A percentile compares a stretch with the other conserved stretches of the same genome.
Evolutionary conservation across 768 basidiomycete genomes (phyloP).

Genomic region (Scleroderma citrinum): DNA sequence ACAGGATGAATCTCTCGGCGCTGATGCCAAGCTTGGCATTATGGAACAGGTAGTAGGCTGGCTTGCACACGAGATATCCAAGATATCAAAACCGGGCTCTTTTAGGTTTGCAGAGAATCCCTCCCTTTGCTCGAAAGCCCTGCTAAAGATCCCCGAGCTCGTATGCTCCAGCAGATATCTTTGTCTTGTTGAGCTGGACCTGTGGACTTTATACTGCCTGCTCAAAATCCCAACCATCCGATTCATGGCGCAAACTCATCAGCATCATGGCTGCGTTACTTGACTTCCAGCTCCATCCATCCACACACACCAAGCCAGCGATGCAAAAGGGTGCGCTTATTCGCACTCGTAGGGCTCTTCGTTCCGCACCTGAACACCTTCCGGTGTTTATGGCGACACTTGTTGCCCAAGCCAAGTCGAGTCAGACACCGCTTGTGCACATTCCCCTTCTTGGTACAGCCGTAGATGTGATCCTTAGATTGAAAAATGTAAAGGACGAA

Average conservation of each 20-base stretch:
- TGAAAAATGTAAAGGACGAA: conserved; percentile 50
- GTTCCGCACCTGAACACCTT: conserved; percentile 52
- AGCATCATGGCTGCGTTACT: conserved; percentile 54
- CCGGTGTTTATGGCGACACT: conserved; percentile 47
- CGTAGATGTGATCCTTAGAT: conserved; percentile 62
- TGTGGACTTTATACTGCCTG: conserved; percentile 56
- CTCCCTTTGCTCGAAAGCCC: not conserved
- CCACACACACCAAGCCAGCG: conserved; percentile 48
- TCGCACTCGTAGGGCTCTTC: conserved; percentile 58
- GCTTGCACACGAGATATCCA: conserved; percentile 62
- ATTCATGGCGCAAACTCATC: conserved; percentile 48
- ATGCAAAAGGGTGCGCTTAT: conserved; percentile 57
- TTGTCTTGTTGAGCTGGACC: conserved; percentile 68
- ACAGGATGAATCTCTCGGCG: conserved; percentile 49
- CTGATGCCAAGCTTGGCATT: conserved; percentile 48
- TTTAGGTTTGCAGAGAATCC: conserved; percentile 44
- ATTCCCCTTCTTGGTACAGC: conserved; percentile 60
- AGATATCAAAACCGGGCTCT: conserved; percentile 45
- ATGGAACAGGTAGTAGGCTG: conserved; percentile 71
- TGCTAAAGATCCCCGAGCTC: conserved; percentile 29
- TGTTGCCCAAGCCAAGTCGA: conserved; percentile 45
- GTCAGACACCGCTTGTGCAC: conserved; percentile 34
- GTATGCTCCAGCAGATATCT: conserved; percentile 54
- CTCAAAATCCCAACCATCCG: conserved; percentile 38
- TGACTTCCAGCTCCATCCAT: conserved; percentile 50